phyloP scores from a whole-genome alignment of 2,329 filamentous ascomycete species.

The Ophiocordyceps robertsii region DNA sequence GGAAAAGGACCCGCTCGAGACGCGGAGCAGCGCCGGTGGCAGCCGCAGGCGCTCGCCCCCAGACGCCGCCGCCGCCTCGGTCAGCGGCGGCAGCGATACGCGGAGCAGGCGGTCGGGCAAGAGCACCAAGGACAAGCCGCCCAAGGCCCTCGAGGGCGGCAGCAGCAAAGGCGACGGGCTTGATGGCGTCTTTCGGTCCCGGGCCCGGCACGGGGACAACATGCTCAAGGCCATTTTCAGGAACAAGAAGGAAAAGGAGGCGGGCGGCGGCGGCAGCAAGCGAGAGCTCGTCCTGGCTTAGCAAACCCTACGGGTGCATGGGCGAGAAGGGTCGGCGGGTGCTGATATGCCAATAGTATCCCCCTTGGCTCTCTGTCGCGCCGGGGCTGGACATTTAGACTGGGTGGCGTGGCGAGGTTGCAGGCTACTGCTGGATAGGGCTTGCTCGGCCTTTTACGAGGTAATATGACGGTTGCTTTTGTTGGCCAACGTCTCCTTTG shows the following conservation, averaged over 20 bases:
- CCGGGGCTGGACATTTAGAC: not conserved
- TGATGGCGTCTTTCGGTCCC: slow-evolving; percentile 30
- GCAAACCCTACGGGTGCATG: not conserved
- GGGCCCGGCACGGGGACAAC: slow-evolving; percentile 29
- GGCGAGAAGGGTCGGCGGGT: not conserved
- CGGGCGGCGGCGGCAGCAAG: slow-evolving; percentile 12
- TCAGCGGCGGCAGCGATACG: slow-evolving; percentile 20
- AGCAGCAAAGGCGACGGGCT: slow-evolving; percentile 19
- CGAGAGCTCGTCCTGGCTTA: slow-evolving; percentile 17
- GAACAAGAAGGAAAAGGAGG: slow-evolving; percentile 37
- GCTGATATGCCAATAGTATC: not conserved
- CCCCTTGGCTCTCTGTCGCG: not conserved
- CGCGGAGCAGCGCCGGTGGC: no score
- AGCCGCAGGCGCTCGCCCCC: slow-evolving; percentile 3
- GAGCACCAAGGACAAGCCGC: slow-evolving; percentile 15
- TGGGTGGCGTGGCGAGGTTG: no score
- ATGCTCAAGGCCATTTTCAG: slow-evolving; percentile 47
- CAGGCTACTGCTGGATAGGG: no score
- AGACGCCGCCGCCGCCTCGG: slow-evolving; percentile 4
- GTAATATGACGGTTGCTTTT: no score
- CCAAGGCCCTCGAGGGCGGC: slow-evolving; percentile 22
- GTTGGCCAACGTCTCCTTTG: no score
- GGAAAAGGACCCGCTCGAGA: no score
- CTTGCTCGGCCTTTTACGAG: no score
- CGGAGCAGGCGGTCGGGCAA: slow-evolving; percentile 18